Base-by-base conservation (phyloP, 768 basidiomycete genomes). In the Exsudoporus frostii region DNA sequence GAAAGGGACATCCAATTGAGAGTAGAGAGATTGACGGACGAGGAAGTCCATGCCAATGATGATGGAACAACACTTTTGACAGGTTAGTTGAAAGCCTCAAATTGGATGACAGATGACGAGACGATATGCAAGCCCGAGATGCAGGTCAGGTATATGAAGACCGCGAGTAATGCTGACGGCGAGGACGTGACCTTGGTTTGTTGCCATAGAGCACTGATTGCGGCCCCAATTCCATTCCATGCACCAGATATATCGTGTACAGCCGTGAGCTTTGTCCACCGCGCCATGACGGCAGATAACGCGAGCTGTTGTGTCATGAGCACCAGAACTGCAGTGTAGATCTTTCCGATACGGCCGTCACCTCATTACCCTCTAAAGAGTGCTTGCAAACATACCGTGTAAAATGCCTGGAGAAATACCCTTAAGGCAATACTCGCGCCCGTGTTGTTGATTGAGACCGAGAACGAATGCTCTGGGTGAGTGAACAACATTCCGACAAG, bases 91-190 rank as follows among this genome's bases (percentile, higher is more conserved):
- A 61, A 67, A 7, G 57, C 37, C 10, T 60, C 47, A 2, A 67
- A 54, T 27, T 56, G 52, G 14, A 67, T 39, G 42, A 67, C 39
- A 3, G 66, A 50, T 1, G 66, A 53, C 0, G 66, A 68, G 11
- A 62, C 22, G 39, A 68, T 53, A 46, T 68, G 66, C 1, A 68
- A 54, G 4, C 43, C 55, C 3, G 51, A 44, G 30, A 68, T 58
- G 15, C 45, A 54, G 3, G 20, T 41, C 2, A 65, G 56, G 15
- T 20, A 56, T 33, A 15, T 7, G 1, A 33, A 33, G 33, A 33
- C 2, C 33, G 7, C 15, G 33, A 33, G 1, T 15, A 33, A 33
- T 7, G 25, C 25, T 1, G 7, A 24, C 0, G 56, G 53, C 0
- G 60, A 44, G 4, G 66, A 49, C 0, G 48, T 11, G 27, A 27